phyloP scores from a whole-genome alignment of 2,329 filamentous ascomycete species.

The Calonectria henricotiae region DNA sequence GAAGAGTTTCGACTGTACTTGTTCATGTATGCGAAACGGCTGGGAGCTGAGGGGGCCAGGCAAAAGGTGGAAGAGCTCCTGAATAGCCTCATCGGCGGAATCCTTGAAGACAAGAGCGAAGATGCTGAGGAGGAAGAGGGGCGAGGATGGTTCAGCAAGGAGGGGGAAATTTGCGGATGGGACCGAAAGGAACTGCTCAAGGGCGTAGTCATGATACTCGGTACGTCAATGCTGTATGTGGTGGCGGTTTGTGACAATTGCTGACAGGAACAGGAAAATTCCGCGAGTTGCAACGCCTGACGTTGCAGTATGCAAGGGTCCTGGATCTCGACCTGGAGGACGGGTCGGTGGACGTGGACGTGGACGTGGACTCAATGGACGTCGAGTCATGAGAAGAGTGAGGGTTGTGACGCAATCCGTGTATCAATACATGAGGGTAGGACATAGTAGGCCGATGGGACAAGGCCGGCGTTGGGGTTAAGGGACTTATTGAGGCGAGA shows the following conservation, averaged over 20 bases:
- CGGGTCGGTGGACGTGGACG: slow-evolving; percentile 63
- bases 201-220: slow-evolving; percentile 92
- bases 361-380: slow-evolving; percentile 64
- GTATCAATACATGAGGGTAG: slow-evolving; percentile 46
- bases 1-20: slow-evolving; percentile 96
- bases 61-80: slow-evolving; percentile 95
- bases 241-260: neutral
- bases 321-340: slow-evolving; percentile 75
- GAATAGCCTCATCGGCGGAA: slow-evolving; percentile 84
- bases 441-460: slow-evolving; percentile 29
- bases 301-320: slow-evolving; percentile 94
- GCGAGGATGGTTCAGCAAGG: slow-evolving; percentile 76
- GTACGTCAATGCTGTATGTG: slow-evolving; percentile 68
- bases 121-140: slow-evolving; percentile 61
- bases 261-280: slow-evolving; percentile 82
- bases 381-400: slow-evolving; percentile 53
- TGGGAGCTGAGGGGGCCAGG: slow-evolving; percentile 90
- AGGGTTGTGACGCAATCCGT: slow-evolving; percentile 32
- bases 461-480: slow-evolving; percentile 35
- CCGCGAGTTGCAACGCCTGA: slow-evolving; percentile 92
- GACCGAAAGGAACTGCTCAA: slow-evolving; percentile 88
- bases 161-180: slow-evolving; percentile 90
- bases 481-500: slow-evolving; percentile 28
- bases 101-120: slow-evolving; percentile 72
- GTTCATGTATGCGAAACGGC: slow-evolving; percentile 97